Percentiles rank a stretch among this genome's conserved stretches.
phyloP scores from a whole-genome alignment of 2,329 filamentous ascomycete species.

The Thermothelomyces thermophilus region DNA sequence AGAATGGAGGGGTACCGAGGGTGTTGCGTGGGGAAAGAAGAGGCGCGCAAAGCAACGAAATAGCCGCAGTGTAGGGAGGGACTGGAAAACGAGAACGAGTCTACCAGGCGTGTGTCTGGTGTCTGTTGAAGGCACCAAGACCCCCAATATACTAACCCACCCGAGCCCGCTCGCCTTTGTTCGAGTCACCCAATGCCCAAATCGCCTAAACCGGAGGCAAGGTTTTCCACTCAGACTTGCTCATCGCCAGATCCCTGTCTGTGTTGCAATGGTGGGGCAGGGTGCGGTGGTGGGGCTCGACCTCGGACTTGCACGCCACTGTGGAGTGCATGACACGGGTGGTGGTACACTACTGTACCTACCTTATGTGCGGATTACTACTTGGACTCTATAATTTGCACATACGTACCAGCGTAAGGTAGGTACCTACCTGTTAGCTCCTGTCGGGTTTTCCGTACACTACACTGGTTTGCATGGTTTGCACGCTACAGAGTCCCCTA shows the following conservation, averaged over 20 bases:
- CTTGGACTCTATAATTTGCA: too few species aligned
- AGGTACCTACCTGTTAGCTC: too few species aligned
- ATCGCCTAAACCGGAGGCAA: slow-evolving; percentile 25
- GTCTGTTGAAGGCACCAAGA: slow-evolving; percentile 2
- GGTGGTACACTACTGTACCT: background rate
- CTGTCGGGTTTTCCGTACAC: too few species aligned
- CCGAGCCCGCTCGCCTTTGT: slow-evolving; percentile 1
- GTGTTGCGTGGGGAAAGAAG: slow-evolving; percentile 2
- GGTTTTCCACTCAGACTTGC: slow-evolving; percentile 17
- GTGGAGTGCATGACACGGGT: slow-evolving; percentile 6
- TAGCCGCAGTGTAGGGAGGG: background rate
- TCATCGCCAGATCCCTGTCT: slow-evolving; percentile 6
- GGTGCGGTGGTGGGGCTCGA: slow-evolving; percentile 1
- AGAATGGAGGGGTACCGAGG: slow-evolving; percentile 3
- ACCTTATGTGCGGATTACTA: too few species aligned
- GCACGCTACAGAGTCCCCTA: too few species aligned
- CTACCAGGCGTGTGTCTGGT: too few species aligned
- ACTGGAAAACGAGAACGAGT: too few species aligned
- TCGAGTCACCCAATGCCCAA: slow-evolving; percentile 14
- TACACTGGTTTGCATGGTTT: too few species aligned
- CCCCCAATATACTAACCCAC: slow-evolving; percentile 1
- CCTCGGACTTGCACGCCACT: slow-evolving; percentile 1
- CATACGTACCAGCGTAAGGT: too few species aligned
- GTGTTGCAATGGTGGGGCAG: slow-evolving; percentile 6
- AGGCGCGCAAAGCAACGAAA: background rate